A percentile compares a stretch with the other conserved stretches of the same genome.
phyloP scores from a whole-genome alignment of 441 rosid species.

The Populus hybrid region DNA sequence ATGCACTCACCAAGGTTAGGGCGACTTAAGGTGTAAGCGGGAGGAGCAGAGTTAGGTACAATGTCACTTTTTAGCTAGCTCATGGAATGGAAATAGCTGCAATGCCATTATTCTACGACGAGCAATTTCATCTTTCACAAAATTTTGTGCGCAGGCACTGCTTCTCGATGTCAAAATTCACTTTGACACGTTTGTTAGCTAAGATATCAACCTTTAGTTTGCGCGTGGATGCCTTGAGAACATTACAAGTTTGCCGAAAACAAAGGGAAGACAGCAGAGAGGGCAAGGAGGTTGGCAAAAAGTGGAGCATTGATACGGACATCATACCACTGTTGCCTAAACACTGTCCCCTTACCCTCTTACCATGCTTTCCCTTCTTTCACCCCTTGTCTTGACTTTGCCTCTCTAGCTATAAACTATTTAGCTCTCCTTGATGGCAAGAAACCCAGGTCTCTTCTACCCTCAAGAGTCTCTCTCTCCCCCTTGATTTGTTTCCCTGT shows the following conservation, averaged over 20 bases:
- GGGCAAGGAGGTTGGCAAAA: constrained; percentile 44
- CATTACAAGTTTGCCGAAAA: no score
- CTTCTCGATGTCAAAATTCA: neutral
- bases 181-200: neutral
- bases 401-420: neutral
- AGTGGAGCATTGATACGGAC: constrained; percentile 30
- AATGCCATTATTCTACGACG: neutral
- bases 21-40: no score
- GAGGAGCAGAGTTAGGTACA: neutral
- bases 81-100: neutral
- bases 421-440: neutral
- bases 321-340: constrained; percentile 16
- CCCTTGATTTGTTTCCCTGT: neutral
- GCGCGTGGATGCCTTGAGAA: neutral
- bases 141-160: neutral
- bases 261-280: constrained; percentile 8
- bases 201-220: neutral
- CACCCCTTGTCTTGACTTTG: neutral
- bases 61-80: neutral
- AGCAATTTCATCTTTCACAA: neutral
- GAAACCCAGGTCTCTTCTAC: constrained; percentile 18
- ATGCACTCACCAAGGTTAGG: no score
- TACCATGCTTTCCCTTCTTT: constrained; percentile 2
- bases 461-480: neutral
- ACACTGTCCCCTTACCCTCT: constrained; percentile 19